Percentiles rank a stretch among this genome's conserved stretches.
Evolutionary conservation across 768 basidiomycete species (phyloP).

Genomic region (Serendipita sp.): DNA sequence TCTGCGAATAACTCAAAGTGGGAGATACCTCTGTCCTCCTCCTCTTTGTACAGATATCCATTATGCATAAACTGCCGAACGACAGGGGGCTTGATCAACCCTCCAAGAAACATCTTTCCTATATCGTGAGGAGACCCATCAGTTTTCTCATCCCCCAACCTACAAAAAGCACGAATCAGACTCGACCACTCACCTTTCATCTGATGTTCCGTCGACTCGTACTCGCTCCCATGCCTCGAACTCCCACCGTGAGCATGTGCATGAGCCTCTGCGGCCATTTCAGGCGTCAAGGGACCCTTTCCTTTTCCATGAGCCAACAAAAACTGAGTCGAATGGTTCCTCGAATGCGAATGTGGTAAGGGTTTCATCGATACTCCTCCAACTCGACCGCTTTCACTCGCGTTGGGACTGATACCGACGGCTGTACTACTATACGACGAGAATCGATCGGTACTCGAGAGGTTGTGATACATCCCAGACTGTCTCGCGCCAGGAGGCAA

Average conservation of each 20-base stretch:
- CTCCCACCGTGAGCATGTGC: not conserved
- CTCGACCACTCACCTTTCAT: not conserved
- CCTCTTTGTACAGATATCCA: not conserved
- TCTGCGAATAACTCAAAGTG: slow-evolving; percentile 5
- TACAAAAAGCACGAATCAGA: not conserved
- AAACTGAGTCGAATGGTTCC: not conserved
- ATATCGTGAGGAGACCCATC: not conserved
- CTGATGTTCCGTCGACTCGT: slow-evolving; percentile 3
- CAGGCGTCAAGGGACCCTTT: not conserved
- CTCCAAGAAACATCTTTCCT: not conserved
- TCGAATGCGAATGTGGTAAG: not conserved
- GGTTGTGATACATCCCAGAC: not conserved
- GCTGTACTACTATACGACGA: not conserved
- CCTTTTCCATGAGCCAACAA: not conserved
- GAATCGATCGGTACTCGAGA: not conserved
- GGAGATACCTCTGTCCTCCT: not conserved
- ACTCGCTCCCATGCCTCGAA: not conserved
- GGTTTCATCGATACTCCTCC: not conserved
- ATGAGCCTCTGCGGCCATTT: not conserved
- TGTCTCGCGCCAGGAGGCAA: not conserved
- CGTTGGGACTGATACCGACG: not conserved
- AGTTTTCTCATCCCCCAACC: not conserved
- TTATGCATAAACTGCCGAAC: slow-evolving; percentile 5
- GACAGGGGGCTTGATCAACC: slow-evolving; percentile 2
- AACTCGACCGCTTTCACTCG: not conserved